These are phyloP conservation scores for Penicillium verhagenii DNA, from an alignment of 495 filamentous ascomycete genomes.

Conservation along the genomic window DNA sequence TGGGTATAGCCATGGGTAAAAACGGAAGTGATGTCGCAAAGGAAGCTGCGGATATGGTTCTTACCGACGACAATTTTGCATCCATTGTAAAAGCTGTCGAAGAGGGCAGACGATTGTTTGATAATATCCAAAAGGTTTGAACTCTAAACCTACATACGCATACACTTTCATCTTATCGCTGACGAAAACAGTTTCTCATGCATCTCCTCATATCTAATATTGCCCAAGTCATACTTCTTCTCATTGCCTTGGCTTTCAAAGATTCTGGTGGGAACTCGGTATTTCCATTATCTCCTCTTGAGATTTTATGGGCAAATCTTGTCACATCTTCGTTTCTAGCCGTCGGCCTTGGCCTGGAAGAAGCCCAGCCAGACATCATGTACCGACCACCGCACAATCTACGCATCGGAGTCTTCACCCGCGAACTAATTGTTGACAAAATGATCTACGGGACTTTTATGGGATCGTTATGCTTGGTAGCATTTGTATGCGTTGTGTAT, in stretches of 20 bases:
- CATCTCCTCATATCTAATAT: slow-evolving; percentile 73
- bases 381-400: slow-evolving; percentile 67
- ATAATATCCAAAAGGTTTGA: slow-evolving; percentile 71
- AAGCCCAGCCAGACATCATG: slow-evolving; percentile 66
- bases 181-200: slow-evolving; percentile 54
- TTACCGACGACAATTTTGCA: slow-evolving; percentile 88
- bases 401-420: slow-evolving; percentile 66
- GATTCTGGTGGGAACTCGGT: slow-evolving; percentile 62
- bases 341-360: slow-evolving; percentile 71
- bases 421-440: slow-evolving; percentile 70
- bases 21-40: slow-evolving; percentile 88
- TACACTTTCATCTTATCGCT: background rate
- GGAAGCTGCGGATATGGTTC: slow-evolving; percentile 80
- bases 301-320: slow-evolving; percentile 80
- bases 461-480: slow-evolving; percentile 63
- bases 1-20: slow-evolving; percentile 84
- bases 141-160: background rate
- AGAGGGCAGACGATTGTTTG: slow-evolving; percentile 72
- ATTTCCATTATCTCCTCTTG: slow-evolving; percentile 71
- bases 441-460: slow-evolving; percentile 70
- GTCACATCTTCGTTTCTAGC: slow-evolving; percentile 73
- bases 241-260: slow-evolving; percentile 71
- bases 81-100: slow-evolving; percentile 71
- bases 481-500: slow-evolving; percentile 70
- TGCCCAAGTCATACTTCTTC: slow-evolving; percentile 68